Conservation (phyloP, 352 stramenopile genomes). For the Phytophthora nicotianae region DNA sequence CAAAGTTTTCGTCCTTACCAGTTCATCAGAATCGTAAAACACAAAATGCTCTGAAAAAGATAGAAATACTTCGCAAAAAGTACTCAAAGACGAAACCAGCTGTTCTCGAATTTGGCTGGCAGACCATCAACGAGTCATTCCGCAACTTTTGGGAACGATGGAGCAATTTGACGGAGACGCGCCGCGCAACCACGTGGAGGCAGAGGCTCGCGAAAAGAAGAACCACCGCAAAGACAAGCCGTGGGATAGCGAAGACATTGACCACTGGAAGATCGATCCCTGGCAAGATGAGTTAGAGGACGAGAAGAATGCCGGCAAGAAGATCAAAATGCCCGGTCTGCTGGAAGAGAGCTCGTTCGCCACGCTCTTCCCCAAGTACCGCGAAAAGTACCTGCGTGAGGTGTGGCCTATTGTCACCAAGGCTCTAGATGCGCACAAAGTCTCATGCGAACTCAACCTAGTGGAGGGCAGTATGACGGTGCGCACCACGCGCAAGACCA, state of each 20-base stretch:
- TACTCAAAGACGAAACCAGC: neutral
- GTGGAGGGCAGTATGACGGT: slow-evolving; percentile 95
- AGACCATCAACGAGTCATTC: slow-evolving; percentile 1
- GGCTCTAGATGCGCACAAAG: slow-evolving; percentile 94
- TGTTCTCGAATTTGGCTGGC: slow-evolving; percentile 31
- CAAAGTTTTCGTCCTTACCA: too few species aligned
- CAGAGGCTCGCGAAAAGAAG: slow-evolving; percentile 67
- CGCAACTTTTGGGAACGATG: slow-evolving; percentile 35
- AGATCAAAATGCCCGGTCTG: slow-evolving; percentile 79
- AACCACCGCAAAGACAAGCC: slow-evolving; percentile 99
- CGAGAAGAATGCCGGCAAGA: slow-evolving; percentile 79
- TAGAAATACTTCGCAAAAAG: neutral
- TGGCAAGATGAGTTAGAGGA: slow-evolving; percentile 81
- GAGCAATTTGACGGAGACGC: slow-evolving; percentile 72
- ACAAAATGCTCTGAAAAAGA: slow-evolving; percentile 9
- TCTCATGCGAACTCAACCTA: slow-evolving; percentile 98
- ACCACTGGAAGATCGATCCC: slow-evolving; percentile 98
- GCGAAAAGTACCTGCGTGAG: slow-evolving; percentile 99
- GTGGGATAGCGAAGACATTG: slow-evolving; percentile 98
- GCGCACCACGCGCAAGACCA: slow-evolving; percentile 95
- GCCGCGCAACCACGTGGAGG: slow-evolving; percentile 53
- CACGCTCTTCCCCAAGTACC: slow-evolving; percentile 99
- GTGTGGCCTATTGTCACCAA: slow-evolving; percentile 99
- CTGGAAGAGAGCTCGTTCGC: slow-evolving; percentile 99
- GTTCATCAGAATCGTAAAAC: neutral